These are phyloP conservation scores for Colletotrichum sp. DNA, from an alignment of 2,329 filamentous ascomycete species.

Conservation along the genomic window DNA sequence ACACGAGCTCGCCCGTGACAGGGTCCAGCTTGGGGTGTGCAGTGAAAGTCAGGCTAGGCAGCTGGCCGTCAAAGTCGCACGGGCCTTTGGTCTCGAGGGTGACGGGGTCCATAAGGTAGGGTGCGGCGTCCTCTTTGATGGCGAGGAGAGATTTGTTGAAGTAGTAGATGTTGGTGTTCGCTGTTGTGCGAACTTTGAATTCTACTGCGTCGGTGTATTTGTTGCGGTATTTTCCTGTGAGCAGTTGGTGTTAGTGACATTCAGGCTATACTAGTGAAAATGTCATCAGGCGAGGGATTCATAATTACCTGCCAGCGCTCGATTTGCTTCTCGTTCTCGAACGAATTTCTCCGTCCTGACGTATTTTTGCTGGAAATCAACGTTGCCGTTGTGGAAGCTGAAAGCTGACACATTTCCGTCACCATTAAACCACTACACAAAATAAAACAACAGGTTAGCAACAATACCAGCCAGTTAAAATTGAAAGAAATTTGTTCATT, in stretches of 20 bases:
- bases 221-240: constrained; percentile 41
- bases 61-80: constrained; percentile 47
- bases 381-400: constrained; percentile 33
- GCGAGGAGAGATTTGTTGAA: constrained; percentile 53
- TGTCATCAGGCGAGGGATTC: too few relatives aligned
- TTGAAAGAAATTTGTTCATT: too few relatives aligned
- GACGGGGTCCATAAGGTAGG: constrained; percentile 43
- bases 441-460: background rate
- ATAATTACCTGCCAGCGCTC: constrained; percentile 20
- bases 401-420: constrained; percentile 45
- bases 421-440: constrained; percentile 42
- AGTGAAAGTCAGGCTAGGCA: constrained; percentile 41
- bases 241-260: constrained; percentile 27
- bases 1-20: constrained; percentile 41
- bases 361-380: constrained; percentile 39
- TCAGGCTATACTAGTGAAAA: background rate
- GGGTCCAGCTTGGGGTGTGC: constrained; percentile 50
- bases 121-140: constrained; percentile 51
- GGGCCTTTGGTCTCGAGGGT: constrained; percentile 45
- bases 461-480: background rate
- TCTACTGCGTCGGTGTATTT: constrained; percentile 38
- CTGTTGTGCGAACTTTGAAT: constrained; percentile 37
- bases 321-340: constrained; percentile 38
- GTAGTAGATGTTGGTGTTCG: constrained; percentile 58
- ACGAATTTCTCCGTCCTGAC: constrained; percentile 45